Percentiles rank a stretch among this genome's conserved stretches.
Evolutionary conservation across 2,329 filamentous ascomycete species (phyloP).

Genomic region (Botryotinia convoluta): DNA sequence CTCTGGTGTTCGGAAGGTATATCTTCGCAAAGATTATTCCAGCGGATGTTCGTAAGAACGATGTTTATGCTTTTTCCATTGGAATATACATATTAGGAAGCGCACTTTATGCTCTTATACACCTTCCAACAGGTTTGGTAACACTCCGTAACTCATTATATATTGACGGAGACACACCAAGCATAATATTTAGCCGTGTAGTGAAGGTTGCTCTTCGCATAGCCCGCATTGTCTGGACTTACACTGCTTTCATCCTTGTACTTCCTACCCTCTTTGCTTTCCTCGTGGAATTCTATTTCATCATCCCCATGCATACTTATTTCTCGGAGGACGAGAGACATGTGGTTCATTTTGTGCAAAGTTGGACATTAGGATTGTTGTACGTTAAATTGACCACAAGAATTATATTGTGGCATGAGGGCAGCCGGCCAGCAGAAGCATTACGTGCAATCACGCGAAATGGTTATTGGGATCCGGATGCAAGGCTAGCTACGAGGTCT

Average conservation of each 20-base stretch:
- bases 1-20: constrained; percentile 77
- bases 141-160: constrained; percentile 33
- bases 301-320: constrained; percentile 64
- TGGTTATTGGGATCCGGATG: constrained; percentile 78
- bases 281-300: constrained; percentile 81
- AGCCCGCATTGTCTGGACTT: constrained; percentile 66
- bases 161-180: constrained; percentile 33
- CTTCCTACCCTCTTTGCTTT: constrained; percentile 78
- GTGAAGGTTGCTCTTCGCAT: constrained; percentile 24
- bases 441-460: constrained; percentile 70
- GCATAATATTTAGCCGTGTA: constrained; percentile 31
- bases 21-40: constrained; percentile 75
- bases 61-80: constrained; percentile 93
- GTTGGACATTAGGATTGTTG: constrained; percentile 89
- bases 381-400: constrained; percentile 80
- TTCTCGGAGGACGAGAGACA: constrained; percentile 49
- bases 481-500: constrained; percentile 74
- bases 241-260: constrained; percentile 69
- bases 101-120: constrained; percentile 58
- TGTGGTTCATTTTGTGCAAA: constrained; percentile 82
- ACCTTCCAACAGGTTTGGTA: constrained; percentile 44
- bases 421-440: constrained; percentile 70
- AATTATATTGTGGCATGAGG: constrained; percentile 64
- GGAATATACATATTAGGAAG: constrained; percentile 80
- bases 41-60: constrained; percentile 73